Evolutionary conservation across 306 rosid species (phyloP), one percentile per base, ranked within the genome.

Genomic region (Casuarina glauca): DNA sequence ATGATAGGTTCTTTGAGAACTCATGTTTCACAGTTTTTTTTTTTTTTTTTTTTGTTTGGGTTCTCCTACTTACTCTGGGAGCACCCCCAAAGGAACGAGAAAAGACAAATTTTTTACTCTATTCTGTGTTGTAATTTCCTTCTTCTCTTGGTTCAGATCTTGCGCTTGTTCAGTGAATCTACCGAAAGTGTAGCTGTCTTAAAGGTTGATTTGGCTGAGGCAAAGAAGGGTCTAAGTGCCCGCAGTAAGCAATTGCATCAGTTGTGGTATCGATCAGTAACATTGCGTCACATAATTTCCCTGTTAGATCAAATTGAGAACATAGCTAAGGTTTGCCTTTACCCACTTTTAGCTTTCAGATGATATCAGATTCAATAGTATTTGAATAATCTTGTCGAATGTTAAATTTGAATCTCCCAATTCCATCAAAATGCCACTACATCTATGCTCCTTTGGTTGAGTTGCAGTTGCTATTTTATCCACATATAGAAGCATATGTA

Each of bases 271-370:
- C 98, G 98, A 51, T 96, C 99, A 3, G 99, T 96, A 74, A 96
- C 98, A 11, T 73, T 96, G 88, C 96, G 98, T 60, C 94, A 96
- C 87, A 96, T 96, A 76, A 96, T 96, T 84, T 87, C 99, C 79
- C 87, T 96, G 67, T 86, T 93, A 85, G 99, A 96, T 91, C 99
- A 96, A 91, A 96, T 96, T 69, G 99, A 96, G 90, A 94, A 93
- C 87, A 91, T 96, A 75, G 90, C 98, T 58, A 90, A 96, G 99
- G 99, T 94, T 84, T 9, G 88, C 75, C 66, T 46, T 51, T 78
- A 20, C 52, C 41, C 68, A 53, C 55, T 70, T 70, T 57, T 45
- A 77, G 53, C 39, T 64, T 76, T 78, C 48, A 20, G 72, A 76
- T 80, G 61, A n/a, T 80, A 78, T 72, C 78, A 50, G 53, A 75